Conservation (phyloP, 106 monocot genomes). For the Dactylorhiza incarnata region DNA sequence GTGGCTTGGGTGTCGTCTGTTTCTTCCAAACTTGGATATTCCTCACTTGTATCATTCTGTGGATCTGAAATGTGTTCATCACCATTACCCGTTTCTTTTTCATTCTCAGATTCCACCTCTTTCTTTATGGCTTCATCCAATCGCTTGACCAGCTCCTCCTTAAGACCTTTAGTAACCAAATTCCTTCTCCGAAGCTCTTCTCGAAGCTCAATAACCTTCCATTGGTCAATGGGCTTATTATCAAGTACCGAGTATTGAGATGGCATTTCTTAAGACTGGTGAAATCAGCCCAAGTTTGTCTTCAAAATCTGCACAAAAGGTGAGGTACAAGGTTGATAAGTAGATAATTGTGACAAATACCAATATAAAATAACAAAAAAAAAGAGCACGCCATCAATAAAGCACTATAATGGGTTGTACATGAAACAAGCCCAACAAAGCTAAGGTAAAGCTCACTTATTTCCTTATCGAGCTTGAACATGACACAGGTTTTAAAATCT, state of each 20-base stretch:
- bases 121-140: constrained; percentile 42
- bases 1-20: background rate
- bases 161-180: constrained; percentile 62
- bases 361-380: background rate
- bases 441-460: background rate
- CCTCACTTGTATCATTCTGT: background rate
- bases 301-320: constrained; percentile 2
- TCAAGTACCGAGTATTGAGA: constrained; percentile 50
- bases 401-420: background rate
- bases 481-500: background rate
- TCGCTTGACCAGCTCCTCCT: constrained; percentile 70
- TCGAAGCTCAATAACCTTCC: constrained; percentile 83
- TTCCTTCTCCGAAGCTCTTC: constrained; percentile 69
- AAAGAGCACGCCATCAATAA: background rate
- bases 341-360: background rate
- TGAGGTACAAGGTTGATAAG: background rate
- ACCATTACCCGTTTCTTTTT: constrained; percentile 10
- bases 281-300: background rate
- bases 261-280: constrained; percentile 23
- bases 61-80: background rate
- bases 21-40: background rate
- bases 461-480: background rate
- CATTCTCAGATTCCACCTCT: constrained; percentile 12
- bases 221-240: constrained; percentile 77
- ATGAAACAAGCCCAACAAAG: background rate